Evolutionary conservation across 805 yeast genomes (phyloP).

Genomic region (Starmerella etchellsii): DNA sequence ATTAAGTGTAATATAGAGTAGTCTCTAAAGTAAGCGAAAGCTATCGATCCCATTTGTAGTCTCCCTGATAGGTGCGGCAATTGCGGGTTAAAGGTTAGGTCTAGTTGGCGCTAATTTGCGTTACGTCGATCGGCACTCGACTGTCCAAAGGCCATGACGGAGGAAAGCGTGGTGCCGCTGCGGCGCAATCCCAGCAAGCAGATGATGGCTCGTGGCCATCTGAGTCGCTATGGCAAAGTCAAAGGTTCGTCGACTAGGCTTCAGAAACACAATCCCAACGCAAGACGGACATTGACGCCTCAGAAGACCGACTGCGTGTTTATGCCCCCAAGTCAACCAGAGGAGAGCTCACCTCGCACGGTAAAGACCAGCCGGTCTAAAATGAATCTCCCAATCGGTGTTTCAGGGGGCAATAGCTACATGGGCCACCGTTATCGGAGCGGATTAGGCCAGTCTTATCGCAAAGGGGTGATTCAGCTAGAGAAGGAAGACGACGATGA

Average conservation of each 20-base stretch:
- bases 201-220: constrained; percentile 3
- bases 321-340: no score
- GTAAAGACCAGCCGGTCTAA: neutral
- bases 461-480: constrained; percentile 15
- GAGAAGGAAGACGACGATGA: constrained; percentile 17
- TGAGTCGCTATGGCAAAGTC: constrained; percentile 7
- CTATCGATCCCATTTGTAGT: no score
- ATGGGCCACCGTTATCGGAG: constrained; percentile 7
- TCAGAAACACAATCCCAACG: neutral
- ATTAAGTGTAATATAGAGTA: no score
- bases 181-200: constrained; percentile 14
- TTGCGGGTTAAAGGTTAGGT: no score
- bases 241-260: constrained; percentile 9
- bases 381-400: neutral
- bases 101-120: no score
- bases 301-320: no score
- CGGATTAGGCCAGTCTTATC: constrained; percentile 8
- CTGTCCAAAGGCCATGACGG: no score
- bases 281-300: neutral
- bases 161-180: constrained; percentile 8
- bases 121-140: no score
- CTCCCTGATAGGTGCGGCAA: no score
- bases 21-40: no score
- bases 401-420: neutral
- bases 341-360: no score